A percentile compares a stretch with the other conserved stretches of the same genome.
phyloP scores from a whole-genome alignment of 139 green algal species.

The Eudorina sp. region DNA sequence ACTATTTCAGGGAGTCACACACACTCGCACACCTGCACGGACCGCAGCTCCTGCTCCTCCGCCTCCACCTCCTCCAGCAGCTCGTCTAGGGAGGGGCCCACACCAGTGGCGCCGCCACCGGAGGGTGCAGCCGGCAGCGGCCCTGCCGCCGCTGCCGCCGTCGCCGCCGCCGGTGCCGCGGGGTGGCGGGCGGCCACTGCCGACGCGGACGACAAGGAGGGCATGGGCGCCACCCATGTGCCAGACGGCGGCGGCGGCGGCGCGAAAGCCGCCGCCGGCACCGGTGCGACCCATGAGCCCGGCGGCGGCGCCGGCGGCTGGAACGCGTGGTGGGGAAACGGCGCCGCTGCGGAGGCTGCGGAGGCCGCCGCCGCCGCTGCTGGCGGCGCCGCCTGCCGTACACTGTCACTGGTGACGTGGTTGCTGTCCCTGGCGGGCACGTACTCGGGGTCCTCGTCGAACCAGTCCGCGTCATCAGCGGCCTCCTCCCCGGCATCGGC shows the following conservation, averaged over 20 bases:
- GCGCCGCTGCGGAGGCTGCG: neutral
- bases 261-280: neutral
- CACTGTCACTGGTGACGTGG: neutral
- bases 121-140: neutral
- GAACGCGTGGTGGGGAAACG: neutral
- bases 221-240: neutral
- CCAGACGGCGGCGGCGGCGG: neutral
- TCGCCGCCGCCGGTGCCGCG: neutral
- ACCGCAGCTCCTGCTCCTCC: slow-evolving; percentile 31
- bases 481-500: slow-evolving; percentile 24
- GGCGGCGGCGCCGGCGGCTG: neutral
- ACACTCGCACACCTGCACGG: slow-evolving; percentile 8
- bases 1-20: neutral
- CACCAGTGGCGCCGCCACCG: neutral
- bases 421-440: neutral
- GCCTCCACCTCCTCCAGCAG: slow-evolving; percentile 32
- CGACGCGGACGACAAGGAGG: neutral
- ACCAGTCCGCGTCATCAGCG: slow-evolving; percentile 42
- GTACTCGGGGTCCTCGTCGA: slow-evolving; percentile 46
- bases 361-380: neutral
- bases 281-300: neutral
- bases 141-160: neutral
- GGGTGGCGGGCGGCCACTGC: neutral
- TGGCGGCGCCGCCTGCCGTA: neutral
- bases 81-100: slow-evolving; percentile 5